These are phyloP conservation scores for Aegilops longissima DNA, from an alignment of 176 grass and related monocot species.

Conservation along the genomic window DNA sequence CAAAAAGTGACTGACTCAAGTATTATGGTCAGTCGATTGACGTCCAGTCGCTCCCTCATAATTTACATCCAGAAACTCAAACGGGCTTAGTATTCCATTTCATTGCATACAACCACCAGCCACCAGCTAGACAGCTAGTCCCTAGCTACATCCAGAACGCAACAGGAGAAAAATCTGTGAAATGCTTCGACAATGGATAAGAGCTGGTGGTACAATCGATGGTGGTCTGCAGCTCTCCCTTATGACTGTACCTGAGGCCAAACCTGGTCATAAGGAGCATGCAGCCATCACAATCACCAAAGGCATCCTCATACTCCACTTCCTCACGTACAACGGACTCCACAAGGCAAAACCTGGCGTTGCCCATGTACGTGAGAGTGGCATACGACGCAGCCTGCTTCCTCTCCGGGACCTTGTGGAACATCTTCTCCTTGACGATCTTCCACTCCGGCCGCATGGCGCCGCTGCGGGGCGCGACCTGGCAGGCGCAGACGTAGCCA, in stretches of 20 bases:
- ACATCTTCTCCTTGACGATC: neutral
- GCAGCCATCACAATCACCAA: neutral
- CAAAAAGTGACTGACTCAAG: too few species aligned
- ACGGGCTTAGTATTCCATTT: neutral
- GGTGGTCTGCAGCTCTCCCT: neutral
- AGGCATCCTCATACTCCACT: neutral
- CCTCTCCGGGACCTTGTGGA: neutral
- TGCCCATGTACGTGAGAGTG: conserved; percentile 8
- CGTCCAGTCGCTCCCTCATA: neutral
- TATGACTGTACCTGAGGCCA: neutral
- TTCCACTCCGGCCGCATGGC: neutral
- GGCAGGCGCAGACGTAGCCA: conserved; percentile 16
- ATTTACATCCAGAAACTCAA: neutral
- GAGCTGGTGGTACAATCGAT: neutral
- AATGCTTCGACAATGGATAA: neutral
- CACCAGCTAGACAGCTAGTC: neutral
- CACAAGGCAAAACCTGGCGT: neutral
- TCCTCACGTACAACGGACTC: neutral
- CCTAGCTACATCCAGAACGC: conserved; percentile 17
- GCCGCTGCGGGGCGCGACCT: neutral
- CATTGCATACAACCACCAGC: neutral
- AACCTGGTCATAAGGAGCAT: neutral
- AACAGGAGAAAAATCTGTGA: neutral
- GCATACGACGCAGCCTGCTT: rapidly evolving
- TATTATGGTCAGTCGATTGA: too few species aligned